phyloP scores from a whole-genome alignment of 225 moss, liverwort and hornwort species.

The Sphagnum tenellum region DNA sequence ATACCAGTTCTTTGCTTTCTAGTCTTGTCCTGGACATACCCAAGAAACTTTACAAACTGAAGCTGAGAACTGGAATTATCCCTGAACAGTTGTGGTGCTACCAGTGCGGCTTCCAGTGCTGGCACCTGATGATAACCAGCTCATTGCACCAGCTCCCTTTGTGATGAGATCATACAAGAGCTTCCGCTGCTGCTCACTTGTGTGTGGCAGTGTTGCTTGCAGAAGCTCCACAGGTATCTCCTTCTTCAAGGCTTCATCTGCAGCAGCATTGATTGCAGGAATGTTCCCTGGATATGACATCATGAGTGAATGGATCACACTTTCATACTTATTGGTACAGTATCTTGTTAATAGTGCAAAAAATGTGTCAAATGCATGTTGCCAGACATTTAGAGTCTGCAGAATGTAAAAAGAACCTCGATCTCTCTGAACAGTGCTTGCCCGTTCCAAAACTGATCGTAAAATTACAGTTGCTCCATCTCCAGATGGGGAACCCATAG shows the following conservation, averaged over 20 bases:
- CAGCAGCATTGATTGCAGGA: constrained; percentile 62
- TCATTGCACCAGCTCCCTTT: constrained; percentile 69
- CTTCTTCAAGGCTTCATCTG: constrained; percentile 76
- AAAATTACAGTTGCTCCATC: constrained; percentile 90
- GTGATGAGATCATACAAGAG: constrained; percentile 74
- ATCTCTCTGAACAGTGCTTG: constrained; percentile 61
- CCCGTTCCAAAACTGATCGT: constrained; percentile 73
- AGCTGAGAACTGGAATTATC: constrained; percentile 15
- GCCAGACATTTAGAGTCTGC: constrained; percentile 76
- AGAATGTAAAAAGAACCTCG: constrained; percentile 47
- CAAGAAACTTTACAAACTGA: constrained; percentile 17
- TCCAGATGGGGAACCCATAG: constrained; percentile 72
- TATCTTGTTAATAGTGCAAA: constrained; percentile 80
- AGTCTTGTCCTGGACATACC: constrained; percentile 8
- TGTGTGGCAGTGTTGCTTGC: constrained; percentile 90
- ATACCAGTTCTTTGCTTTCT: constrained; percentile 19
- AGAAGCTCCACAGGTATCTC: constrained; percentile 96
- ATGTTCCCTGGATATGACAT: constrained; percentile 81
- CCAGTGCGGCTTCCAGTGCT: constrained; percentile 51
- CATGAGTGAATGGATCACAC: constrained; percentile 89
- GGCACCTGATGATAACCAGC: constrained; percentile 37
- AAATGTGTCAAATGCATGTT: constrained; percentile 90
- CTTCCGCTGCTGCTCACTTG: constrained; percentile 92
- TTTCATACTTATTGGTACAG: constrained; percentile 99
- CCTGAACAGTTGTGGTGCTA: constrained; percentile 54